Percentiles rank a stretch among this genome's conserved stretches.
These are phyloP conservation scores for Saururus chinensis DNA, from an alignment of 164 flowering plant genomes.

Conservation along the genomic window DNA sequence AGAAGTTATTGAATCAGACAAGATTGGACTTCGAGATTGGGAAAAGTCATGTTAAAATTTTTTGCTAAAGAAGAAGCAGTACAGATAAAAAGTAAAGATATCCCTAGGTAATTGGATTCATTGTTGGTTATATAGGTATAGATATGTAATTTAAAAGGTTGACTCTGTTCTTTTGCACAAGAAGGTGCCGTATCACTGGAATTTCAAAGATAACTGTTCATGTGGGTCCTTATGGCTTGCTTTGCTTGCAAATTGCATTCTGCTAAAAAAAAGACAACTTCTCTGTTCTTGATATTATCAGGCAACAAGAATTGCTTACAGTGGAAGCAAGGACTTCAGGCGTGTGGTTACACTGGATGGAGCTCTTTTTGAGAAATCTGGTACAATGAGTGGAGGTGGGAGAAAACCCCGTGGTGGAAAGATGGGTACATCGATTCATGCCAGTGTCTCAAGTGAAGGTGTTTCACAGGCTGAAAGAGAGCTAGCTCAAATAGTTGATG, in stretches of 20 bases:
- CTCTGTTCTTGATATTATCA: slow-evolving; percentile 6
- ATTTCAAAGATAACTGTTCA: no score
- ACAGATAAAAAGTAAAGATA: no score
- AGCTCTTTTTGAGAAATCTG: slow-evolving; percentile 83
- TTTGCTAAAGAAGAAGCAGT: no score
- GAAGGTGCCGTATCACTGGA: neutral
- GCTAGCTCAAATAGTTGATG: slow-evolving; percentile 42
- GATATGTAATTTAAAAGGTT: no score
- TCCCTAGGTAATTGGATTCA: no score
- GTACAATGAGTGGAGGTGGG: slow-evolving; percentile 99
- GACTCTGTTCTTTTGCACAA: no score
- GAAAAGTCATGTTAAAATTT: no score
- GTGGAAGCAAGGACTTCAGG: slow-evolving; percentile 55
- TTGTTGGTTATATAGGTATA: no score
- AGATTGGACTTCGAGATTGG: no score
- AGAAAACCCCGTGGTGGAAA: slow-evolving; percentile 89
- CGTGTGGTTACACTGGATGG: slow-evolving; percentile 96
- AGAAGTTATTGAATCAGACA: no score
- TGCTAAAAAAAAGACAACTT: neutral
- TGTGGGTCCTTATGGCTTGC: no score
- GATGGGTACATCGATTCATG: slow-evolving; percentile 86
- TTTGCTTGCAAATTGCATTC: neutral
- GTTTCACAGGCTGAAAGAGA: slow-evolving; percentile 66
- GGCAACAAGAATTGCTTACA: slow-evolving; percentile 95
- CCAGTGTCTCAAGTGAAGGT: slow-evolving; percentile 69